Evolutionary conservation across 768 basidiomycete genomes (phyloP), one percentile per base, ranked within the genome.

Genomic region (Termitomyces sp.): DNA sequence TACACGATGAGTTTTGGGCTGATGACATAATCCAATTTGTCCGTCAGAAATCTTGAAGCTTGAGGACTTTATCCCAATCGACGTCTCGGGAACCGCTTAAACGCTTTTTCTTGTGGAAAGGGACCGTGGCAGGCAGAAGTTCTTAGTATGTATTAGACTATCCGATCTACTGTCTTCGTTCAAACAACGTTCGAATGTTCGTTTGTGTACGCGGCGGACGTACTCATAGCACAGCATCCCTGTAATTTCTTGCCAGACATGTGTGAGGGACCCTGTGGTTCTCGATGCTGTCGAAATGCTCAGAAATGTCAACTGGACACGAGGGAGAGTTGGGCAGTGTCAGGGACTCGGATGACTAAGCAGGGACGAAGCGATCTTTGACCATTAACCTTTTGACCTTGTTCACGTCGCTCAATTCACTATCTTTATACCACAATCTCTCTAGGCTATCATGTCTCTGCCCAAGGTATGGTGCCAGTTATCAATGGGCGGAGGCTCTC

Each of bases 381-480:
- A 27, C 37, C 48, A 53, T 25, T 21, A 29, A n/a, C 55, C 47
- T 46, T 52, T 46, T 42, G 29, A 25, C 51, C 25, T 56, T 47
- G 19, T 42, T 51, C 59, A 53, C 45, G 41, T 47, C 37, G 41
- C 21, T 31, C 43, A 42, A 40, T 23, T 52, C 52, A 40, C 19
- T 52, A 37, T 53, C 19, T 29, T 57, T 54, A 54, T 53, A 59
- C 52, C 42, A 53, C 63, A 51, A 56, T 27, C 48, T 16, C 43
- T 61, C 25, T 29, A 34, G 43, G 25, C 8, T 52, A 46, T 47
- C 56, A 79, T 83, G 81, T 61, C 82, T 57, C 75, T 84, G 49
- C 82, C 82, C 37, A 84, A 84, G 78, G 82, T 80, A 63, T 60
- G 66, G 21, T 53, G 38, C 37, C 23, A 21, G 12, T 21, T 35